These are phyloP conservation scores for Sphaerostilbella broomeana DNA, from an alignment of 2,329 filamentous ascomycete species.

Conservation along the genomic window DNA sequence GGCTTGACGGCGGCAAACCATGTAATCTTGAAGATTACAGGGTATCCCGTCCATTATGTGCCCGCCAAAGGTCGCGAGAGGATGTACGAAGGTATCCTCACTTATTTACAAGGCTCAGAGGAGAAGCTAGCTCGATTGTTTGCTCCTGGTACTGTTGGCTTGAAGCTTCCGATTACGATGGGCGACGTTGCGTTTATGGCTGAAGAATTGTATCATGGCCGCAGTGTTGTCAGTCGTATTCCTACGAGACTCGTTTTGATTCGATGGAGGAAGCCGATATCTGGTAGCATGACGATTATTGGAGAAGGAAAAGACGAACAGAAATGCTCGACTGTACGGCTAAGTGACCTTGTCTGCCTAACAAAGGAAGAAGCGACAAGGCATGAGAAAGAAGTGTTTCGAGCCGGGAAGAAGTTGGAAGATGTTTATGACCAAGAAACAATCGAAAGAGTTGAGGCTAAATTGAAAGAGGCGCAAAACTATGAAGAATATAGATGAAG, in stretches of 20 bases:
- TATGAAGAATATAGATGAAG: conserved; percentile 50
- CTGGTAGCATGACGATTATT: conserved; percentile 51
- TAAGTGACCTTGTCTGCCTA: conserved; percentile 78
- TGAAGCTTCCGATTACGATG: conserved; percentile 71
- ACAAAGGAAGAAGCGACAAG: conserved; percentile 80
- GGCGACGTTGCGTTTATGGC: conserved; percentile 82
- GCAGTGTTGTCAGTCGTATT: conserved; percentile 76
- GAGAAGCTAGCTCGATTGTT: conserved; percentile 59
- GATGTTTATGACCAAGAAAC: conserved; percentile 68
- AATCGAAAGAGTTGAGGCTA: conserved; percentile 59
- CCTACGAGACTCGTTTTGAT: conserved; percentile 72
- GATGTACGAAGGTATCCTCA: conserved; percentile 81
- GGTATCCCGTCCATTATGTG: conserved; percentile 81
- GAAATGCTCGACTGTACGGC: conserved; percentile 61
- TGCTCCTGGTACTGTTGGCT: conserved; percentile 45
- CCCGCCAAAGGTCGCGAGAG: conserved; percentile 79
- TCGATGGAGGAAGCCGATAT: conserved; percentile 65
- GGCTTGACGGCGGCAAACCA: conserved; percentile 89
- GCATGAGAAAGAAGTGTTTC: conserved; percentile 76
- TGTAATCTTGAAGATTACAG: conserved; percentile 72
- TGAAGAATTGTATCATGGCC: conserved; percentile 81
- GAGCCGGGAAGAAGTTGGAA: conserved; percentile 57
- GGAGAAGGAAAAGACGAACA: conserved; percentile 66
- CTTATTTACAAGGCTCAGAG: conserved; percentile 67
- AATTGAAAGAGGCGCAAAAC: conserved; percentile 59